phyloP scores from a whole-genome alignment of 176 grass and related monocot species.

The Neostapfia colusana region DNA sequence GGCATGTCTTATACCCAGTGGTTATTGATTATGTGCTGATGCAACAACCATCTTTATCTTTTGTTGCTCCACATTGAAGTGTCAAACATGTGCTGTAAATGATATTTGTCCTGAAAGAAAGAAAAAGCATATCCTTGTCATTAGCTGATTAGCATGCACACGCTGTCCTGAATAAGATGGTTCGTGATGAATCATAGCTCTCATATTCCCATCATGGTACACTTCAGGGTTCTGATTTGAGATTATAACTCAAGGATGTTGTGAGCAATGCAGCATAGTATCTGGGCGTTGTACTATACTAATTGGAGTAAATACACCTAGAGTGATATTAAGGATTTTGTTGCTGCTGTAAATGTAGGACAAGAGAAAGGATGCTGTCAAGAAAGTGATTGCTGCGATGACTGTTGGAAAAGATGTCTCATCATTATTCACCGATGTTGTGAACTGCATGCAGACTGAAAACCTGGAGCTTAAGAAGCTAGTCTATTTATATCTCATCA shows the following conservation, averaged over 20 bases:
- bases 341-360: conserved; percentile 51
- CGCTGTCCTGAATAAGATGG: neutral
- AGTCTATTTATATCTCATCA: conserved; percentile 99
- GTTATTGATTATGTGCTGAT: neutral
- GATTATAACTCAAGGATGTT: neutral
- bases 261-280: neutral
- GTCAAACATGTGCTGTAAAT: neutral
- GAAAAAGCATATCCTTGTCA: neutral
- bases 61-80: neutral
- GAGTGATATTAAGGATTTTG: neutral
- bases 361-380: conserved; percentile 98
- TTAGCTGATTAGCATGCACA: neutral
- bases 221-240: neutral
- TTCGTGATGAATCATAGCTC: neutral
- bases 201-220: neutral
- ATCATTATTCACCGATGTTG: conserved; percentile 94
- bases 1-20: neutral
- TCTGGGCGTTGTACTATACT: neutral
- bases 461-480: conserved; percentile 97
- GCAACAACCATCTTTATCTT: neutral
- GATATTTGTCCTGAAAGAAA: neutral
- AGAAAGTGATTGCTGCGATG: conserved; percentile 99
- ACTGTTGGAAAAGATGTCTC: conserved; percentile 99
- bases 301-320: neutral
- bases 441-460: conserved; percentile 99